A percentile compares a stretch with the other conserved stretches of the same genome.
Evolutionary conservation across 1,284 basidiomycete genomes (phyloP).

Genomic region (Wallemia ichthyophaga): DNA sequence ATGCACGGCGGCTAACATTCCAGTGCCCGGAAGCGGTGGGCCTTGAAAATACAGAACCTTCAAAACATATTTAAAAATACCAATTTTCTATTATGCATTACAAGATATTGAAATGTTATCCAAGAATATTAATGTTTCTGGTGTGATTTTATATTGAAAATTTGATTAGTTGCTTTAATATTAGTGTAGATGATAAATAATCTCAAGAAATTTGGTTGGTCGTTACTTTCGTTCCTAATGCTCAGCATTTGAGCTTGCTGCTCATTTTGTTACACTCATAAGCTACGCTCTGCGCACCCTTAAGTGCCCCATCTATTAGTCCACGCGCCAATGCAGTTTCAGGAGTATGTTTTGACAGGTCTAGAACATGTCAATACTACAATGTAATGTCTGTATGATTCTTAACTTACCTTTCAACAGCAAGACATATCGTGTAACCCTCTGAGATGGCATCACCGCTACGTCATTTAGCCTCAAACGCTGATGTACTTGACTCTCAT

Average conservation of each 20-base stretch:
- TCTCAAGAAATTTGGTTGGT: too few relatives aligned
- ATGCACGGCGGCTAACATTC: background rate
- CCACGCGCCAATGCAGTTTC: background rate
- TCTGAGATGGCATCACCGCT: background rate
- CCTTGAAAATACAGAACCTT: too few relatives aligned
- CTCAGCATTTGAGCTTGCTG: background rate
- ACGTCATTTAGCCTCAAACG: background rate
- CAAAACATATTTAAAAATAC: too few relatives aligned
- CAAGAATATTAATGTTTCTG: background rate
- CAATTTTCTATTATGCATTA: background rate
- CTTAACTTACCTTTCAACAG: background rate
- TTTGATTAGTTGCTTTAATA: background rate
- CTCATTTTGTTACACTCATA: background rate
- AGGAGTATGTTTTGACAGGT: background rate
- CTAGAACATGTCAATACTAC: background rate
- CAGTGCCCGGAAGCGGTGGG: background rate
- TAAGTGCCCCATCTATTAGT: background rate
- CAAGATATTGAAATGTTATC: background rate
- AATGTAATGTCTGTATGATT: too few relatives aligned
- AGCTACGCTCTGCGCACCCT: background rate
- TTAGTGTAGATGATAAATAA: too few relatives aligned
- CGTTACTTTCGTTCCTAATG: too few relatives aligned
- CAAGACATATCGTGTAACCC: background rate
- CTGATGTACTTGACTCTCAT: background rate
- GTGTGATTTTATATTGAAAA: background rate